Evolutionary conservation across 1,284 basidiomycete genomes (phyloP).

Genomic region (Takashimella koratensis): DNA sequence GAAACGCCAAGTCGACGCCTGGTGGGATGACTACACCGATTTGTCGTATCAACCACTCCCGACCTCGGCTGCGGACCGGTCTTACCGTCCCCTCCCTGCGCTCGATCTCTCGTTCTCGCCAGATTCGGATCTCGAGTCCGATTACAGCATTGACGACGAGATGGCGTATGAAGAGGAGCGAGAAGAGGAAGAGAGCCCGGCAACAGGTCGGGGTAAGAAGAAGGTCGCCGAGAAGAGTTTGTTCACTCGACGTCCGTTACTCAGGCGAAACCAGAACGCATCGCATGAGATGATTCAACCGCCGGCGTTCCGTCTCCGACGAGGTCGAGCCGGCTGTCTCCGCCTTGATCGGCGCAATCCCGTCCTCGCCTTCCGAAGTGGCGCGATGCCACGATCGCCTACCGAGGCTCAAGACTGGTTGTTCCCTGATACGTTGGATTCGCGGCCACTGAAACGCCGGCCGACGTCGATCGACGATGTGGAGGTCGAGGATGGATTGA

Average conservation of each 20-base stretch:
- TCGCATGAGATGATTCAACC: conserved; percentile 18
- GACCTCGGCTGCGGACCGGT: conserved; percentile 51
- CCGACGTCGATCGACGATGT: conserved; percentile 39
- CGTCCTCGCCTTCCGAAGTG: conserved; percentile 20
- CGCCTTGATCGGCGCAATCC: conserved; percentile 67
- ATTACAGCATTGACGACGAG: conserved; percentile 16
- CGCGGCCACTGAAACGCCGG: conserved; percentile 12
- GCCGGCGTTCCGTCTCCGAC: conserved; percentile 63
- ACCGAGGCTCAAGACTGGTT: conserved; percentile 28
- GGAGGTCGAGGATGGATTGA: conserved; percentile 5
- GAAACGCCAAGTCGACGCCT: conserved; percentile 63
- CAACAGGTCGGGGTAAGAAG: too few relatives aligned
- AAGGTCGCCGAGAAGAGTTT: background rate
- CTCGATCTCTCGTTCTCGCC: conserved; percentile 40
- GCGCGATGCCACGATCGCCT: conserved; percentile 20
- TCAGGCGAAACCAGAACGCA: conserved; percentile 4
- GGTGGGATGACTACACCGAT: conserved; percentile 83
- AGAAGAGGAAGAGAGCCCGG: background rate
- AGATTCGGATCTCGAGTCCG: conserved; percentile 30
- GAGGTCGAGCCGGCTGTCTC: conserved; percentile 76
- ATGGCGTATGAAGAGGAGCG: background rate
- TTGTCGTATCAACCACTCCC: conserved; percentile 64
- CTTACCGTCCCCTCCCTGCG: conserved; percentile 44
- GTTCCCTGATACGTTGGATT: conserved; percentile 28
- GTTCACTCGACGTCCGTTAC: conserved; percentile 3